Evolutionary conservation across 257 asterid species (phyloP), one percentile per base, ranked within the genome.

Genomic region (Plectranthus barbatus): DNA sequence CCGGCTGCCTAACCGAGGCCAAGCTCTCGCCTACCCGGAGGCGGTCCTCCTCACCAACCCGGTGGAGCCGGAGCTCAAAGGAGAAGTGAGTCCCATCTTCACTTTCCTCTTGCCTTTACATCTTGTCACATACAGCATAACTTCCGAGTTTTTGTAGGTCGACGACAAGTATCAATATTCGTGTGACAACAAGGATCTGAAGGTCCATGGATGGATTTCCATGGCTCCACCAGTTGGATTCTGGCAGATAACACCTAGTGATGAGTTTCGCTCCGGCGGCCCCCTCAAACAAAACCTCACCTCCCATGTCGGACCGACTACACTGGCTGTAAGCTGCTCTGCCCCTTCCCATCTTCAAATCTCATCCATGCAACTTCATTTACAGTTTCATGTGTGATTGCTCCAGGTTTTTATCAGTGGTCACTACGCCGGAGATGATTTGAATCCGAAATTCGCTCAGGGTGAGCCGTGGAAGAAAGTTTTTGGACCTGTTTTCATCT

Each of bases 291-390:
- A 91, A 67, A 90, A 88, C 31, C 98, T 91, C 42, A 86, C 95
- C 36, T 91, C 98, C 72, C 98, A 91, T 66, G 98, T 88, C 62
- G 91, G 91, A 59, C 96, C 96, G 44, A 86, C 96, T 18, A 79
- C 85, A 6, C 76, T 86, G 0, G 79, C 95, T 42, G 97, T 90
- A 83, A 46, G 87, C 37, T 37, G 39, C n/a, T n/a, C n/a, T n/a
- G n/a, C 52, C 24, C 26, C 4, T 47, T 34, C 9, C 47, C 21
- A 49, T 40, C 26, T 17, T 6, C 56, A 46, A 21, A 40, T 46
- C 26, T 42, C 9, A 31, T 10, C 13, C 13, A 37, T 37, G 42
- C 42, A 37, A 31, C 36, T 31, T 3, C 3, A 31, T 31, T 3
- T 0, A 23, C 36, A 31, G 5, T 31, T 31, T 4, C n/a, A n/a